These are phyloP conservation scores for Trametes cinnabarina DNA, from an alignment of 768 basidiomycete species.

Conservation along the genomic window DNA sequence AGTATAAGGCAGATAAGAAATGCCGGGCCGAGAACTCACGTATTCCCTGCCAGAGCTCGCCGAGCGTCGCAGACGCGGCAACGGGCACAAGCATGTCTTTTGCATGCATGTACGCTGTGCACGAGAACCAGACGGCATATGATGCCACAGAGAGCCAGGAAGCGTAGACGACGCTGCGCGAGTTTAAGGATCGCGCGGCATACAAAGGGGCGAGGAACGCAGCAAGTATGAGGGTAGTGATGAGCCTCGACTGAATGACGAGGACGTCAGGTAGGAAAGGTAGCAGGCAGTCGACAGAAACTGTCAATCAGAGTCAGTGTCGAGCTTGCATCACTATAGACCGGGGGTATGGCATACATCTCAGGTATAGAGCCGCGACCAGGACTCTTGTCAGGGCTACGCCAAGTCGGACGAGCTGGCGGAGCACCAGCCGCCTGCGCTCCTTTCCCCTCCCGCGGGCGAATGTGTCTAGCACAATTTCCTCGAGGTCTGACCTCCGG, in stretches of 20 bases:
- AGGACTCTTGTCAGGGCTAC: conserved; percentile 48
- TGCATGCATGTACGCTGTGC: conserved; percentile 50
- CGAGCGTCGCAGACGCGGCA: conserved; percentile 39
- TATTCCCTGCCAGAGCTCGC: conserved; percentile 60
- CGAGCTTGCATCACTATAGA: background rate
- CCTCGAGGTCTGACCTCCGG: conserved; percentile 61
- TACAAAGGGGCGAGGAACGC: conserved; percentile 50
- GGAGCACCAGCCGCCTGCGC: conserved; percentile 41
- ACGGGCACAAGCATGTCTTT: conserved; percentile 41
- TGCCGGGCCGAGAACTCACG: too few species aligned
- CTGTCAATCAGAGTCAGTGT: conserved; percentile 33
- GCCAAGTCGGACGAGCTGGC: conserved; percentile 42
- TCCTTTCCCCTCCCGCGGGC: conserved; percentile 54
- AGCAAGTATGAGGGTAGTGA: conserved; percentile 42
- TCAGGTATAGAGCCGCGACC: conserved; percentile 60
- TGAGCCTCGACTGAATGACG: conserved; percentile 36
- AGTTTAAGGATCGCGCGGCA: conserved; percentile 52
- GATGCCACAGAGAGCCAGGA: conserved; percentile 58
- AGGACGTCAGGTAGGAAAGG: conserved; percentile 44
- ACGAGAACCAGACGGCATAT: conserved; percentile 61
- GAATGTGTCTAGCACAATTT: conserved; percentile 61
- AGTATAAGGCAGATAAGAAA: too few species aligned
- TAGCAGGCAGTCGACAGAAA: conserved; percentile 50
- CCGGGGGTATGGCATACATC: conserved; percentile 49
- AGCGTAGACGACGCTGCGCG: conserved; percentile 52